Conservation (phyloP, 2,329 filamentous ascomycete genomes). For the Trichoderma sp. region DNA sequence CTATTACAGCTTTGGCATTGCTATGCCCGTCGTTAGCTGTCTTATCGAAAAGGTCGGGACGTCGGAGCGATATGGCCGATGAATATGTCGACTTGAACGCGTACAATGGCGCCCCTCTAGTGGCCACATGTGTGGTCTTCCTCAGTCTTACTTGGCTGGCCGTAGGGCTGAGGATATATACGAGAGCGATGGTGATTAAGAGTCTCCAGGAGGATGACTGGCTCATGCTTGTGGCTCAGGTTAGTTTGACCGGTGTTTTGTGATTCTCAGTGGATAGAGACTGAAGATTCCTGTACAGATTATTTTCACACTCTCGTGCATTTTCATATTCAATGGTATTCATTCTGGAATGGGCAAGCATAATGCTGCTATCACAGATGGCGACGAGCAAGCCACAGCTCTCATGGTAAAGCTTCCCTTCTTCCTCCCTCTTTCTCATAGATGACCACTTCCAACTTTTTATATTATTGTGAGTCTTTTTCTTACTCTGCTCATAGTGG, state of each 20-base stretch:
- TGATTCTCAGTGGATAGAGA: background rate
- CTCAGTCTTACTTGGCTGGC: conserved; percentile 46
- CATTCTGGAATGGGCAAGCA: conserved; percentile 49
- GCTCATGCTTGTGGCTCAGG: conserved; percentile 54
- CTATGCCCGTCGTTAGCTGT: conserved; percentile 21
- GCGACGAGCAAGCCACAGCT: conserved; percentile 45
- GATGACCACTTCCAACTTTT: background rate
- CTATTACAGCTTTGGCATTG: conserved; percentile 3
- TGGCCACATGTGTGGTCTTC: conserved; percentile 42
- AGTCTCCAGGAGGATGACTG: conserved; percentile 55
- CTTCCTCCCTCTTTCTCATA: background rate
- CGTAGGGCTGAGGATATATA: conserved; percentile 48
- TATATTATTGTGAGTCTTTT: background rate
- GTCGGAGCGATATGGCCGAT: conserved; percentile 35
- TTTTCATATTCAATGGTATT: conserved; percentile 49
- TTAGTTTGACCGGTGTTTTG: conserved; percentile 31
- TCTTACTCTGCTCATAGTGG: conserved; percentile 39
- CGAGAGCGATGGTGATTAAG: conserved; percentile 46
- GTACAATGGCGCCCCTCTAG: conserved; percentile 43
- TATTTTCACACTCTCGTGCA: conserved; percentile 51
- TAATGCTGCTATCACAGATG: conserved; percentile 46
- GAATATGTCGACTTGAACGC: conserved; percentile 39
- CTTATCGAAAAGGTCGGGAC: conserved; percentile 15
- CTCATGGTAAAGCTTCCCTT: conserved; percentile 44
- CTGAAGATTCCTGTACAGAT: conserved; percentile 33